These are phyloP conservation scores for Suillus plorans DNA, from an alignment of 768 basidiomycete species.

Conservation along the genomic window DNA sequence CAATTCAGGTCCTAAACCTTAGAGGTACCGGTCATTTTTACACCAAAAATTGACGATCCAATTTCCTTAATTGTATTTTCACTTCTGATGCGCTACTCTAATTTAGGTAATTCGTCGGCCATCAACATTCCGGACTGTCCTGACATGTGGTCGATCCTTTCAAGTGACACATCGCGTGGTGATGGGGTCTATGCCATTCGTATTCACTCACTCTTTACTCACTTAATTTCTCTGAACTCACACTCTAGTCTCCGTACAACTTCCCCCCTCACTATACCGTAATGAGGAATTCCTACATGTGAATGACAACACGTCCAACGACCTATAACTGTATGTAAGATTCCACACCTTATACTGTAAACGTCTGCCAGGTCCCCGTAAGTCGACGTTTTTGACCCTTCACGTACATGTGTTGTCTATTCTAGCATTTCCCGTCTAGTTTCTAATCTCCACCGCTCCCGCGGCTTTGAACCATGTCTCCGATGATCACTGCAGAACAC, in stretches of 20 bases:
- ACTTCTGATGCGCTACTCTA: slow-evolving; percentile 20
- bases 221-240: not conserved
- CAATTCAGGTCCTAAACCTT: slow-evolving; percentile 6
- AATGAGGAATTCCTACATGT: slow-evolving; percentile 35
- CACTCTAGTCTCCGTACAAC: slow-evolving; percentile 25
- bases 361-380: slow-evolving; percentile 34
- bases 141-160: slow-evolving; percentile 22
- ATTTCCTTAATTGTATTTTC: slow-evolving; percentile 16
- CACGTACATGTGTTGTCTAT: slow-evolving; percentile 33
- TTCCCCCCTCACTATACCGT: slow-evolving; percentile 26
- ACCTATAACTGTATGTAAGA: slow-evolving; percentile 29
- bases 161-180: slow-evolving; percentile 25
- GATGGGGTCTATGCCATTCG: not conserved
- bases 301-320: slow-evolving; percentile 28
- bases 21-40: slow-evolving; percentile 1
- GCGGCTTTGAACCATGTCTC: slow-evolving; percentile 22
- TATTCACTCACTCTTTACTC: slow-evolving; percentile 16
- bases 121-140: slow-evolving; percentile 19
- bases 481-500: slow-evolving; percentile 1
- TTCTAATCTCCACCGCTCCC: slow-evolving; percentile 30
- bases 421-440: slow-evolving; percentile 23
- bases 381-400: slow-evolving; percentile 29
- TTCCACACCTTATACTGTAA: slow-evolving; percentile 34
- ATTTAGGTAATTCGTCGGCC: slow-evolving; percentile 27
- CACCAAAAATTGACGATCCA: slow-evolving; percentile 25